A percentile compares a stretch with the other conserved stretches of the same genome.
Evolutionary conservation across 208 protist genomes (phyloP).

Genomic region (Leishmania amazonensis): DNA sequence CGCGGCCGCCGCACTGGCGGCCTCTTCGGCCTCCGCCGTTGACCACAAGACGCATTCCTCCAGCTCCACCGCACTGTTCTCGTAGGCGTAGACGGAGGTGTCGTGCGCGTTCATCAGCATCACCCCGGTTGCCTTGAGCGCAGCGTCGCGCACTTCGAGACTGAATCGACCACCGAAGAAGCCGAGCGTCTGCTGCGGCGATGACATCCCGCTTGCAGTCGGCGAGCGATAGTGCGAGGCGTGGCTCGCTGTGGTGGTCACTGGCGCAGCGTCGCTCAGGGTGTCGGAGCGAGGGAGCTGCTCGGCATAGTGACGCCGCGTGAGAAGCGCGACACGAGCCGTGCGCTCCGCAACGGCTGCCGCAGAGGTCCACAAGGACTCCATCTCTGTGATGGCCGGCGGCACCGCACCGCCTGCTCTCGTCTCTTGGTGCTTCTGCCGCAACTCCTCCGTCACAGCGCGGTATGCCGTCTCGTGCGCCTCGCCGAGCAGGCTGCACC

Average conservation of each 20-base stretch:
- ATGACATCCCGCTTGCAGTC: not conserved
- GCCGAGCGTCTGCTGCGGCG: slow-evolving; percentile 10
- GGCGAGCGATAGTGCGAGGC: not conserved
- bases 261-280: slow-evolving; percentile 1
- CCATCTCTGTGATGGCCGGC: not conserved
- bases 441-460: slow-evolving; percentile 2
- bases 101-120: slow-evolving; percentile 50
- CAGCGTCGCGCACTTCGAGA: slow-evolving; percentile 60
- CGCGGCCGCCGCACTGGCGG: slow-evolving; percentile 6
- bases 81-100: slow-evolving; percentile 69
- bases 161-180: slow-evolving; percentile 69
- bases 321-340: slow-evolving; percentile 7
- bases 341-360: slow-evolving; percentile 12
- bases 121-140: slow-evolving; percentile 46
- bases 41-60: slow-evolving; percentile 57
- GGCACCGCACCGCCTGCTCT: not conserved
- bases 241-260: not conserved
- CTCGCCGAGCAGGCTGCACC: slow-evolving; percentile 32
- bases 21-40: slow-evolving; percentile 28
- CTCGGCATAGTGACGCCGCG: slow-evolving; percentile 8
- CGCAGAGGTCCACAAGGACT: slow-evolving; percentile 2
- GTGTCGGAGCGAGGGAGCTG: slow-evolving; percentile 4
- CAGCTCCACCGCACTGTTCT: slow-evolving; percentile 48
- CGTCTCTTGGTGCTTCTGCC: not conserved
- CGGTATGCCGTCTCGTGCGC: slow-evolving; percentile 25